Evolutionary conservation across 192 early-diverging fungal genomes (phyloP), one percentile per base, ranked within the genome.

Genomic region (Thamnidium elegans): DNA sequence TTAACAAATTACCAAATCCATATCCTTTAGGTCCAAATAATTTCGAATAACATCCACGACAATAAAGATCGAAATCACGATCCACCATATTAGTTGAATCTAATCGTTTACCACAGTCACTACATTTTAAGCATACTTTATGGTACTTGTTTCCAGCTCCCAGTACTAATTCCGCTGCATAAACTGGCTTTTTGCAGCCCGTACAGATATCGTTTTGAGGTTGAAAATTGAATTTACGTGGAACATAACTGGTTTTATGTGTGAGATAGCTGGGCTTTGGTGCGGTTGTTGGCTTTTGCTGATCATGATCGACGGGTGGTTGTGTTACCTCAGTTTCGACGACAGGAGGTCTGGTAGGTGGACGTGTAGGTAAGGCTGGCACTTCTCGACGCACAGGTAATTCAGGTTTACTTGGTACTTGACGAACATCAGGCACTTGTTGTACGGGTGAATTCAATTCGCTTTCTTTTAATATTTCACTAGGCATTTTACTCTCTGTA

Each of bases 141-240:
- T 86, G 84, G 55, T 83, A 86, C 52, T 86, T 86, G 43, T 76
- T 74, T 6, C 80, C 80, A n/a, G 81, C 84, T 9, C 76, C 79
- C 39, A 78, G 55, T 14, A 65, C 81, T 58, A 79, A 70, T 67
- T 86, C 84, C 8, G 81, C 84, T 50, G 82, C 81, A 64, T 83
- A 86, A 14, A 86, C 84, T 9, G 77, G 64, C 45, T 86, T 86
- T 56, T 73, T 65, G 63, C 84, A 86, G 15, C 79, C 69, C 17
- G 78, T 74, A 46, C 84, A 86, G 31, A 76, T 80, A 62, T 86
- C 84, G 10, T 36, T 66, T 21, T 64, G 66, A 7, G 68, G 15
- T 7, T 55, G 34, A n/a, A 74, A 62, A 15, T 52, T 61, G 9
- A 72, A 43, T 58, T 76, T 76, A 32, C 71, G 67, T 17, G 74